Conservation (phyloP, 331 rosid genomes). For the Malus hybrid region DNA sequence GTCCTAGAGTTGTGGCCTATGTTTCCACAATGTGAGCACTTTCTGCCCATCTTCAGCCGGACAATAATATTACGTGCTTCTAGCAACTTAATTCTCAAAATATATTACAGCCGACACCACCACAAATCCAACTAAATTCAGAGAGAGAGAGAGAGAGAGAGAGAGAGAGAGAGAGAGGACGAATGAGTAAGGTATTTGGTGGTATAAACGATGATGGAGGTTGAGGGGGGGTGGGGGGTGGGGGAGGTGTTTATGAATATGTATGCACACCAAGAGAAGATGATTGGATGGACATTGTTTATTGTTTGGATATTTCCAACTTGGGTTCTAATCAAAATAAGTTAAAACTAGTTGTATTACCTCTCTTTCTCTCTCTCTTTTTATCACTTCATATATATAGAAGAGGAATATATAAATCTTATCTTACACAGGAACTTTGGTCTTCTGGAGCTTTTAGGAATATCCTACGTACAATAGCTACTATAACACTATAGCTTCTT, state of each 20-base stretch:
- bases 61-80: neutral
- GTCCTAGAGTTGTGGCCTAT: conserved; percentile 95
- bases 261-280: conserved; percentile 60
- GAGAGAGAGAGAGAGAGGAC: conserved; percentile 14
- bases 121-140: conserved; percentile 9
- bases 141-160: conserved; percentile 5
- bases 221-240: neutral
- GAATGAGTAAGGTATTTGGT: conserved; percentile 29
- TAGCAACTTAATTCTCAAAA: neutral
- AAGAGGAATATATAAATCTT: conserved; percentile 2
- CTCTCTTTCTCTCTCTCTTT: conserved; percentile 5
- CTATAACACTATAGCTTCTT: neutral
- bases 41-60: conserved; percentile 60
- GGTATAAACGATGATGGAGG: conserved; percentile 52
- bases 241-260: conserved; percentile 42
- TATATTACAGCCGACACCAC: neutral
- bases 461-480: neutral
- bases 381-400: too few species aligned
- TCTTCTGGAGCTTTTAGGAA: conserved; percentile 9
- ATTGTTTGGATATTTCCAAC: conserved; percentile 29
- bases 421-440: conserved; percentile 25
- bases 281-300: conserved; percentile 54
- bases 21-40: conserved; percentile 97
- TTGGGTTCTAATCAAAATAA: conserved; percentile 16
- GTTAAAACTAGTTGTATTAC: conserved; percentile 10